A percentile compares a stretch with the other conserved stretches of the same genome.
Evolutionary conservation across 352 stramenopile species (phyloP).

Genomic region (Globisporangium recalcitrans): DNA sequence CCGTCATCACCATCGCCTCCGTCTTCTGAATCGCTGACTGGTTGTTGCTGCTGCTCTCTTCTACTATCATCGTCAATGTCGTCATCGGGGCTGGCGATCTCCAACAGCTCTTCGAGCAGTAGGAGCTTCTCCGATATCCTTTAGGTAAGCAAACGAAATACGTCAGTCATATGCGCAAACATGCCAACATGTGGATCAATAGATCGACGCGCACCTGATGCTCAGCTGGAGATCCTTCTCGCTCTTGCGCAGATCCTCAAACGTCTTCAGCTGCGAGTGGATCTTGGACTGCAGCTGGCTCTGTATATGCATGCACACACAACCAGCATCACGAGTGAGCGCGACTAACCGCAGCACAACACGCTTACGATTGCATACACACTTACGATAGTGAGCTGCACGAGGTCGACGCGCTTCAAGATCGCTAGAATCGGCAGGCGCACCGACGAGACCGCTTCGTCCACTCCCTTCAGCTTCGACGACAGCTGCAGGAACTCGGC

Average conservation of each 20-base stretch:
- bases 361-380: neutral
- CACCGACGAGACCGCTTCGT: constrained; percentile 79
- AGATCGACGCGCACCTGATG: constrained; percentile 30
- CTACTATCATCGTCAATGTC: constrained; percentile 22
- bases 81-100: constrained; percentile 41
- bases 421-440: constrained; percentile 63
- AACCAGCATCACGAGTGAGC: neutral
- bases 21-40: constrained; percentile 12
- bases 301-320: constrained; percentile 16
- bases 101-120: constrained; percentile 68
- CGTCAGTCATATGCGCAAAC: neutral
- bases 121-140: constrained; percentile 71
- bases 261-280: constrained; percentile 39
- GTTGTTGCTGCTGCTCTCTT: neutral
- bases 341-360: neutral
- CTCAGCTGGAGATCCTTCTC: constrained; percentile 54
- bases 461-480: constrained; percentile 80
- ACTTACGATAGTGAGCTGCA: constrained; percentile 53
- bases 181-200: no score
- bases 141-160: neutral
- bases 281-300: constrained; percentile 49
- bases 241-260: constrained; percentile 37
- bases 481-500: constrained; percentile 87
- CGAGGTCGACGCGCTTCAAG: constrained; percentile 74
- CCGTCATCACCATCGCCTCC: constrained; percentile 43